These are phyloP conservation scores for Tolypocladium paradoxum DNA, from an alignment of 2,329 filamentous ascomycete species.

Conservation along the genomic window DNA sequence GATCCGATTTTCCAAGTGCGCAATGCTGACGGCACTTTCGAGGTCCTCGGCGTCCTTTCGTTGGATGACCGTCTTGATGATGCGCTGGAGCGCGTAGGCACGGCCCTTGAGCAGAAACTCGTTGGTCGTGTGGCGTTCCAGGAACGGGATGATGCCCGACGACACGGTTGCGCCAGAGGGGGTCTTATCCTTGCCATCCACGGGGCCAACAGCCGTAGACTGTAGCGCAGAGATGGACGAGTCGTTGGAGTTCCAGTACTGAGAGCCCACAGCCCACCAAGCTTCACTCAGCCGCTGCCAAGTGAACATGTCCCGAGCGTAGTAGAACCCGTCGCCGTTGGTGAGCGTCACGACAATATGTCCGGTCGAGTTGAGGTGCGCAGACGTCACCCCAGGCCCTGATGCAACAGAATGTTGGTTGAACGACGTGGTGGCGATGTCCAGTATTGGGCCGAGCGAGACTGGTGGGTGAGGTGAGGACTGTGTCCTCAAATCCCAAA, in stretches of 20 bases:
- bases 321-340: constrained; percentile 90
- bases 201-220: constrained; percentile 53
- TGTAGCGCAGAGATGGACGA: constrained; percentile 75
- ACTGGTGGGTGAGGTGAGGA: constrained; percentile 81
- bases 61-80: constrained; percentile 81
- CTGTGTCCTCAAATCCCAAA: constrained; percentile 84
- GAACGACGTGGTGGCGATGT: constrained; percentile 71
- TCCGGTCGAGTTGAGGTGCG: constrained; percentile 79
- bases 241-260: constrained; percentile 98
- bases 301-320: constrained; percentile 72
- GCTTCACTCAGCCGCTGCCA: constrained; percentile 96
- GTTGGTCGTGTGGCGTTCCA: constrained; percentile 90
- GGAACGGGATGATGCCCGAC: constrained; percentile 81
- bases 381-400: constrained; percentile 79
- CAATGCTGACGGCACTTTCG: constrained; percentile 83
- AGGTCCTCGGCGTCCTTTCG: constrained; percentile 88
- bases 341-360: constrained; percentile 81
- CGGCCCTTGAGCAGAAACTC: constrained; percentile 86
- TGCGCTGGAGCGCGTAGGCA: constrained; percentile 79
- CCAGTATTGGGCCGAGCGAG: constrained; percentile 78
- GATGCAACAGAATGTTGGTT: constrained; percentile 64
- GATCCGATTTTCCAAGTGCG: constrained; percentile 88
- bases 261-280: constrained; percentile 96
- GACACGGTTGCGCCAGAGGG: constrained; percentile 52
- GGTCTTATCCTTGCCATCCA: constrained; percentile 32